Evolutionary conservation across 345 rosid species (phyloP), one percentile per base, ranked within the genome.

Genomic region (Bruguiera gymnorhiza): DNA sequence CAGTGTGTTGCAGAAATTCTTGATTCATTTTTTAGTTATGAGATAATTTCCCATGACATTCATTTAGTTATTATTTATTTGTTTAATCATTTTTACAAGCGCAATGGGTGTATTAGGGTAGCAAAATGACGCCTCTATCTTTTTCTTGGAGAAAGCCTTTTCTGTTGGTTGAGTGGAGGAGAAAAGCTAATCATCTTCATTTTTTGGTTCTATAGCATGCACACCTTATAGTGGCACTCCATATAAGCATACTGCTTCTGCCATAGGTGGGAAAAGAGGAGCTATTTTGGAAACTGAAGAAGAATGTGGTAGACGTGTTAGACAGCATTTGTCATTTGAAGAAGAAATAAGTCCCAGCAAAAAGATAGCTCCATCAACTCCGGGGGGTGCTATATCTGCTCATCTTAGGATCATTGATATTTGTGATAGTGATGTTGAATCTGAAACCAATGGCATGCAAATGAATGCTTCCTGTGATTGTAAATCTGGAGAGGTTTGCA

Each of bases 391-490:
- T 15, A 69, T 62, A 62, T 73, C 63, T 52, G 26, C 63, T 15
- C 26, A 68, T 70, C 43, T 30, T 21, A 70, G 69, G 66, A 57
- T 86, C 62, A 85, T 86, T 64, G 70, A 85, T 73, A 62, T 88
- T 65, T 63, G 36, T 73, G 92, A 82, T 68, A 70, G 83, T 72
- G 90, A 89, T 53, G 86, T 87, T 71, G 80, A 79, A 78, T 65
- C 56, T 52, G 72, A 75, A 50, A 32, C 31, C n/a, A n/a, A 8
- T 10, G 27, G 26, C 5, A n/a, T 8, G 11, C 62, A 37, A 54
- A 26, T 4, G 8, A 56, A 39, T 61, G 62, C 23, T 54, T 30
- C 32, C 1, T 29, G 64, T 70, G 69, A 68, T n/a, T 27, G 54
- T 29, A 68, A 16, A 56, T 62, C 48, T 55, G 70, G 27, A 37